These are phyloP conservation scores for Vanderwaltozyma verrucispora DNA, from an alignment of 805 yeast genomes.

Conservation along the genomic window DNA sequence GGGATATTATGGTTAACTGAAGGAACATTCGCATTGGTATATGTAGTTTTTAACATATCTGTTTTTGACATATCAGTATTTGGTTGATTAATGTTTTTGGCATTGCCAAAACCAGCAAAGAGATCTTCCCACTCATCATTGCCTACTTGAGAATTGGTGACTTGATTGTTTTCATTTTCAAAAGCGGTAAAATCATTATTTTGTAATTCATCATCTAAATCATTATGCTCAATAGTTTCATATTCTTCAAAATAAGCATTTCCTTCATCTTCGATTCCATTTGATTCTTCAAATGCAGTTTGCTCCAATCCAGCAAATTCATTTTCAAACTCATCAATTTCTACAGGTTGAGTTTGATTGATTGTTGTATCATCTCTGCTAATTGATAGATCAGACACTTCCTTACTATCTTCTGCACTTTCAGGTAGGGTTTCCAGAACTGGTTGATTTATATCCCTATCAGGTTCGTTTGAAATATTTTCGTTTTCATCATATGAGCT, in stretches of 20 bases:
- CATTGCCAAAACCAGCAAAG: conserved; percentile 77
- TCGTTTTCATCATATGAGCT: conserved; percentile 1
- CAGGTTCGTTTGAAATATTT: background rate
- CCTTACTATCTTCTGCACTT: background rate
- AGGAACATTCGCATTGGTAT: background rate
- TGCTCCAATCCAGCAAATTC: conserved; percentile 37
- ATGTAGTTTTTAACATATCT: too few species aligned
- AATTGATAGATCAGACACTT: background rate
- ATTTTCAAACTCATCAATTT: conserved; percentile 29
- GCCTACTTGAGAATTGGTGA: conserved; percentile 13
- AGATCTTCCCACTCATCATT: conserved; percentile 91
- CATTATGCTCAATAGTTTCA: conserved; percentile 18
- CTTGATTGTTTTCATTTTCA: background rate
- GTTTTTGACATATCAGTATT: too few species aligned
- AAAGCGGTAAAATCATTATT: conserved; percentile 17
- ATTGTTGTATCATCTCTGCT: too few species aligned
- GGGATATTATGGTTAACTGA: conserved; percentile 27
- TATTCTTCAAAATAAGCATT: conserved; percentile 19
- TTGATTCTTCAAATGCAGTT: conserved; percentile 32
- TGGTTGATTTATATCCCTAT: background rate
- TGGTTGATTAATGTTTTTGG: too few species aligned
- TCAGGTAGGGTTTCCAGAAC: background rate
- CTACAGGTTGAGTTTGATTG: too few species aligned
- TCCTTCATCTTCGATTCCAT: conserved; percentile 7
- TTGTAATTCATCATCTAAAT: conserved; percentile 19